Conservation (phyloP, 148 eudicot species). For the Rhododendron henanense region DNA sequence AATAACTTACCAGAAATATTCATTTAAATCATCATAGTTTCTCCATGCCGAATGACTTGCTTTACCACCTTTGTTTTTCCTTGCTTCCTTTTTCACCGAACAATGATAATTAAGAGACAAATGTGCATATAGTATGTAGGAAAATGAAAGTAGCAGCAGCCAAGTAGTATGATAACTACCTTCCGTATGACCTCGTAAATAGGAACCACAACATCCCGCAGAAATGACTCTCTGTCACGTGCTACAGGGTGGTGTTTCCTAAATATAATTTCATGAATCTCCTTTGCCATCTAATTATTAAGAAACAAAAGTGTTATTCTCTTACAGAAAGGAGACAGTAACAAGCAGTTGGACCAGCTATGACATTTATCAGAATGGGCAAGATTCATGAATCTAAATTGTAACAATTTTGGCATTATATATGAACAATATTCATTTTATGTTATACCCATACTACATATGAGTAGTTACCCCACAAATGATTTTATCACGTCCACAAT, state of each 20-base stretch:
- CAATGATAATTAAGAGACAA: constrained; percentile 4
- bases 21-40: constrained; percentile 95
- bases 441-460: not conserved
- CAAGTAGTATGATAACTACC: constrained; percentile 35
- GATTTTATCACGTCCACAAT: not conserved
- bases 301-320: not conserved
- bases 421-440: not conserved
- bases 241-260: constrained; percentile 45
- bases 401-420: not conserved
- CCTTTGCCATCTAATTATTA: constrained; percentile 65
- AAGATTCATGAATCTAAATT: not conserved
- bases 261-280: constrained; percentile 50
- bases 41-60: constrained; percentile 99
- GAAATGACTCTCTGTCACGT: constrained; percentile 56
- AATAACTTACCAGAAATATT: constrained; percentile 82
- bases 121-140: not conserved
- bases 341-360: constrained; percentile 9
- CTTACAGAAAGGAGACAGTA: not conserved
- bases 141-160: constrained; percentile 7
- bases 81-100: constrained; percentile 58
- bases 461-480: not conserved
- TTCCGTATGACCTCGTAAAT: constrained; percentile 77
- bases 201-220: constrained; percentile 70
- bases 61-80: constrained; percentile 73
- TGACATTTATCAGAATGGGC: constrained; percentile 3